phyloP scores from a whole-genome alignment of 2,329 filamentous ascomycete genomes.

The Penicillium palitans region DNA sequence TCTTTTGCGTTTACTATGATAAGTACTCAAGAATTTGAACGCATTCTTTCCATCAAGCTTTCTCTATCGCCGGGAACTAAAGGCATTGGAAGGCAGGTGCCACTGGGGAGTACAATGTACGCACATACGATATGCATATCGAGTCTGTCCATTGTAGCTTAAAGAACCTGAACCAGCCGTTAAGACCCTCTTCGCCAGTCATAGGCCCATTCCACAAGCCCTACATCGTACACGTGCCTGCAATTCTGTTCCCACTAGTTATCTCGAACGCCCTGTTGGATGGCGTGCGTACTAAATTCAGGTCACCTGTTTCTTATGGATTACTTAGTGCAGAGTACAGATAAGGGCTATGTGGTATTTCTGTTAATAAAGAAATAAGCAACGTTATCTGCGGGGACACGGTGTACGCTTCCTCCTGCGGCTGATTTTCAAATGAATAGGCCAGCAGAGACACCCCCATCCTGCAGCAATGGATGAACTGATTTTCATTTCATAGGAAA shows the following conservation, averaged over 20 bases:
- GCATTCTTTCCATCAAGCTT: slow-evolving; percentile 8
- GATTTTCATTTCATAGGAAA: background rate
- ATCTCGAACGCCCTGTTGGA: slow-evolving; percentile 14
- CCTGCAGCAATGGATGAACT: slow-evolving; percentile 6
- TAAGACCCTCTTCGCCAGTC: background rate
- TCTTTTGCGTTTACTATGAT: background rate
- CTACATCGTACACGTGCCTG: background rate
- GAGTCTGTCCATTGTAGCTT: background rate
- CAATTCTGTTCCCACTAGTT: background rate
- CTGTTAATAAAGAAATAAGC: background rate
- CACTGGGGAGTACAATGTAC: background rate
- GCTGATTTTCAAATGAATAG: background rate
- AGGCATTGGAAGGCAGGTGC: background rate
- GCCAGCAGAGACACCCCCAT: slow-evolving; percentile 5
- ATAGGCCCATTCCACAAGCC: background rate
- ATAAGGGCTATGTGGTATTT: slow-evolving; percentile 1
- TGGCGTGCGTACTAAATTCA: background rate
- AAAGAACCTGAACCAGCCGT: background rate
- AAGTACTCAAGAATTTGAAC: background rate
- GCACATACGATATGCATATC: background rate
- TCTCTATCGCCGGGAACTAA: slow-evolving; percentile 6
- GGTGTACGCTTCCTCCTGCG: background rate
- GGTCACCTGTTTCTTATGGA: slow-evolving; percentile 12
- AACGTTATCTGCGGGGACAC: background rate
- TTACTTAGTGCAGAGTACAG: background rate